Evolutionary conservation across 495 filamentous ascomycete genomes (phyloP), one percentile per base, ranked within the genome.

Genomic region (Diplogelasinospora grovesii): DNA sequence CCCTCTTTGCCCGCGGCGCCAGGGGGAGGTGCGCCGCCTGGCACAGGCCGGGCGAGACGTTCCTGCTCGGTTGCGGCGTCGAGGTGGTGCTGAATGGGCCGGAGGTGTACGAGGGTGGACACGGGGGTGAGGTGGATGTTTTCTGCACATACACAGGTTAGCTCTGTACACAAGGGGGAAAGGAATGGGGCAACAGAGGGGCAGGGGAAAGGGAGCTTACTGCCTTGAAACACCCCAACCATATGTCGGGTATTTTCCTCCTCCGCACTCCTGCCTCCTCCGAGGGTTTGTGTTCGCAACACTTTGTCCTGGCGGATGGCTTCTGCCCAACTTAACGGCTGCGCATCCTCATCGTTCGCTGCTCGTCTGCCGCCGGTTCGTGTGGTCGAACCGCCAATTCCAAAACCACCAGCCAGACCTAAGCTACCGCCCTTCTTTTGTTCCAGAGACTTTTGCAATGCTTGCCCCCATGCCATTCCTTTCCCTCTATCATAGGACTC

Each of bases 141-240:
- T 37, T 67, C 68, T 72, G 42, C n/a, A n/a, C n/a, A n/a, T n/a
- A n/a, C n/a, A n/a, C n/a, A n/a, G n/a, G n/a, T n/a, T n/a, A n/a
- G n/a, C n/a, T n/a, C n/a, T n/a, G n/a, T n/a, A n/a, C n/a, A n/a
- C n/a, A n/a, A 6, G 8, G 11, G 10, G n/a, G 34, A 9, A 18
- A 22, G 21, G 18, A 25, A 19, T 34, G 20, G 25, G 22, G 8
- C 19, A 25, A 28, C 18, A 25, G 10, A 14, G 8, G 35, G 20
- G 29, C 22, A 9, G 8, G 14, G 11, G 8, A 9, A 14, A 10
- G 19, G 14, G 15, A n/a, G 47, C 65, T 44, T 20, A 70, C 69
- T 60, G 24, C 65, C 68, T 45, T 70, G 61, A 36, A 73, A 69
- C 3, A 73, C 66, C 13, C 66, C 69, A n/a, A 73, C 62, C 62